Percentiles rank a stretch among this genome's conserved stretches.
phyloP scores from a whole-genome alignment of 192 early-diverging fungal species.

The Neocallimastix lanati region DNA sequence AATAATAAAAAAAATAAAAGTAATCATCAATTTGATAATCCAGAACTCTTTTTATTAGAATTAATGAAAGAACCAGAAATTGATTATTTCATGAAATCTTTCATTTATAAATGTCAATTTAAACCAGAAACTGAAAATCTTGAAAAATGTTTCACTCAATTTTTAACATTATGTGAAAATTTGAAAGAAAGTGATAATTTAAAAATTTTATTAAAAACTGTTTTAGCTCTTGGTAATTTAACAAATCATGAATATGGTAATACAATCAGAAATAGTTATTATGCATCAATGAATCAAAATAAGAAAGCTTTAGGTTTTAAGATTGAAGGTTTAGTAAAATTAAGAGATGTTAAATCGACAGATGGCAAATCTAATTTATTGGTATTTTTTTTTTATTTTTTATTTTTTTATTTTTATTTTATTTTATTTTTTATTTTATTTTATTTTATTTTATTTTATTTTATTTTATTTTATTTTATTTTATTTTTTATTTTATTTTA shows the following conservation, averaged over 20 bases:
- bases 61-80: constrained; percentile 16
- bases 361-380: constrained; percentile 36
- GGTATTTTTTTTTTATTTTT: neutral
- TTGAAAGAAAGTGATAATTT: constrained; percentile 15
- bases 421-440: too few species aligned
- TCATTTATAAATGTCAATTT: constrained; percentile 11
- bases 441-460: too few species aligned
- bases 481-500: too few species aligned
- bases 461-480: too few species aligned
- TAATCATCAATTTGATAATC: constrained; percentile 23
- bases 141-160: constrained; percentile 6
- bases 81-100: constrained; percentile 12
- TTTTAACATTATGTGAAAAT: constrained; percentile 9
- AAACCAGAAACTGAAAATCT: constrained; percentile 14
- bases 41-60: constrained; percentile 29
- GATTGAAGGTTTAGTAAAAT: constrained; percentile 25
- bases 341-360: constrained; percentile 33
- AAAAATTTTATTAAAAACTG: constrained; percentile 21
- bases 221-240: constrained; percentile 26
- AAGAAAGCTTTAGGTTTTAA: constrained; percentile 30
- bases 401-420: too few species aligned
- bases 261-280: constrained; percentile 10
- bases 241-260: constrained; percentile 28
- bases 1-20: constrained; percentile 2
- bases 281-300: constrained; percentile 34